A percentile compares a stretch with the other conserved stretches of the same genome.
Evolutionary conservation across 306 rosid species (phyloP).

Genomic region (Parietaria judaica): DNA sequence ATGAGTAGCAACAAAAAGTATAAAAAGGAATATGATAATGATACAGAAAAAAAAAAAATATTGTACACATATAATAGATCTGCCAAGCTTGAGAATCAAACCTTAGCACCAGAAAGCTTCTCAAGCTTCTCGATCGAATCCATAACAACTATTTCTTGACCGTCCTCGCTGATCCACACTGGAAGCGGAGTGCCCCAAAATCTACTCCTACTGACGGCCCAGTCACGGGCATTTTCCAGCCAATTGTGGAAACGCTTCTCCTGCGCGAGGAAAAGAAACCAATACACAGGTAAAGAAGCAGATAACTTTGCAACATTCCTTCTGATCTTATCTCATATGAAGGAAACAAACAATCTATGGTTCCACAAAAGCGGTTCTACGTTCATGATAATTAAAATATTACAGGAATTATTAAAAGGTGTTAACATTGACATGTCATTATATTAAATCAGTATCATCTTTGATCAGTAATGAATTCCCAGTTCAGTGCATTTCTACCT

Average conservation of each 20-base stretch:
- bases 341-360: too few relatives aligned
- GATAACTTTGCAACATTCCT: too few relatives aligned
- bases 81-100: conserved; percentile 18
- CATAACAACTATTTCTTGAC: conserved; percentile 61
- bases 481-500: conserved; percentile 34
- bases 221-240: conserved; percentile 99
- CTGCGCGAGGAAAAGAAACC: conserved; percentile 24
- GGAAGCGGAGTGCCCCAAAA: conserved; percentile 99
- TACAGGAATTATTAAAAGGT: neutral
- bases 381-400: too few relatives aligned
- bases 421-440: too few relatives aligned
- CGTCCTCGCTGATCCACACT: conserved; percentile 90
- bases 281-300: neutral
- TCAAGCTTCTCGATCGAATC: conserved; percentile 87
- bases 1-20: neutral
- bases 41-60: neutral
- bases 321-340: too few relatives aligned
- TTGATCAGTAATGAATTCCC: neutral
- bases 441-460: neutral
- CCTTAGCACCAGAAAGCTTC: conserved; percentile 76
- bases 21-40: neutral
- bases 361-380: too few relatives aligned
- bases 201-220: conserved; percentile 98
- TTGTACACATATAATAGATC: neutral
- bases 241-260: conserved; percentile 95